Base-by-base conservation (phyloP, 2,329 filamentous ascomycete genomes). In the Colletotrichum shisoi region DNA sequence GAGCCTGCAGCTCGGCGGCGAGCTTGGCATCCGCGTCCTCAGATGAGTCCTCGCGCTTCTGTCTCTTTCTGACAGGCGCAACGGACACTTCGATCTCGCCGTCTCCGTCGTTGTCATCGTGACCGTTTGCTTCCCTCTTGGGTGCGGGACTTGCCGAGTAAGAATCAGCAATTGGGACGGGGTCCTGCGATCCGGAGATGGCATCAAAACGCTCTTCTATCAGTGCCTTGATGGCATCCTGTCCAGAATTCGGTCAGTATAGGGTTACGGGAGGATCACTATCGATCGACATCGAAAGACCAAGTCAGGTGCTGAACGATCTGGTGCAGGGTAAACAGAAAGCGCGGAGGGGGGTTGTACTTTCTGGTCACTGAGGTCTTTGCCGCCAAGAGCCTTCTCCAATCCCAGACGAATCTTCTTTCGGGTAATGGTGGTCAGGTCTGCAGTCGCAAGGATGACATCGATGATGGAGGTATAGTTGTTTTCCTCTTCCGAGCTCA, bases 1-100 rank as follows among this genome's bases (percentile, higher is more conserved):
- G 92, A 0, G 93, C 94, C 79, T 99, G 95, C 42, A 99, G 83
- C 76, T 91, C 88, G 17, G 93, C 93, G 1, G 95, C 95, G 69
- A 94, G 87, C 51, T 91, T 88, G 40, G 94, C 95, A 78, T 99
- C 95, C 39, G 91, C 90, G 70, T 96, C 92, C 71, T 87, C 85
- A 9, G 80, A 80, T 44, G 82, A 79, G 15, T 81, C 81, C 34
- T 87, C 84, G 49, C 86, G 85, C 75, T 89, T 89, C 64, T 90
- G 90, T 79, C 92, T 93, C 76, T 89, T 91, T 70, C 81, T 82
- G 1, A 80, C 79, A 1, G 83, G 83, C 44, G 78, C 78, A 3
- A 79, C 76, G 3, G 83, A 84, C 2, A 82, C 81, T 56, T 84
- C 78, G 42, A 82, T 82, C 72, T 84, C 81, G 67, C 75, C 77